These are phyloP conservation scores for Stereocaulon alpinum DNA, from an alignment of 495 filamentous ascomycete genomes.

Conservation along the genomic window DNA sequence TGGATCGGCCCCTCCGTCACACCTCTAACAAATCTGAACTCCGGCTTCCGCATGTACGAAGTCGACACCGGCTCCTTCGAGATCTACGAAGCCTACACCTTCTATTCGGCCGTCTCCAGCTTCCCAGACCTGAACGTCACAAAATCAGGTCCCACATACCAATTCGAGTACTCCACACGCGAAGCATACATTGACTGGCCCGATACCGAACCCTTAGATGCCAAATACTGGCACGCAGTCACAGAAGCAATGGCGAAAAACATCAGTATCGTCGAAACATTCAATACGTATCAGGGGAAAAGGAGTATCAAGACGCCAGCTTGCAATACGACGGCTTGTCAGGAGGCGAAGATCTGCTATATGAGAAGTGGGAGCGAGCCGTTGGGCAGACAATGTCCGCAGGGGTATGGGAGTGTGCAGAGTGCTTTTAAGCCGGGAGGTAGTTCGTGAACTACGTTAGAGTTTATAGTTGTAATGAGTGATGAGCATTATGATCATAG, in stretches of 20 bases:
- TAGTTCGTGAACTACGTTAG: not conserved
- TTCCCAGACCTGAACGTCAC: constrained; percentile 28
- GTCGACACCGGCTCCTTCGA: constrained; percentile 45
- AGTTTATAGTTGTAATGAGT: not conserved
- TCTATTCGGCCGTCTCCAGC: constrained; percentile 40
- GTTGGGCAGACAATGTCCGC: constrained; percentile 40
- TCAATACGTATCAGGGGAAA: constrained; percentile 47
- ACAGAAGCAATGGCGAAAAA: constrained; percentile 50
- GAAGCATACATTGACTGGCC: constrained; percentile 42
- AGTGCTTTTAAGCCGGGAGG: constrained; percentile 16
- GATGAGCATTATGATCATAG: too few species aligned
- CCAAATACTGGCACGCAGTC: constrained; percentile 48
- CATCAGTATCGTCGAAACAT: constrained; percentile 34
- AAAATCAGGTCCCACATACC: constrained; percentile 32
- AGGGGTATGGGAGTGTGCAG: constrained; percentile 31
- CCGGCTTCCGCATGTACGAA: constrained; percentile 44
- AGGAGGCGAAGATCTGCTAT: constrained; percentile 48
- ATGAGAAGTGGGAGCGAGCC: constrained; percentile 47
- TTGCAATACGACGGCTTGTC: constrained; percentile 41
- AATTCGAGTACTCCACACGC: constrained; percentile 48
- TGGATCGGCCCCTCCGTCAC: constrained; percentile 46
- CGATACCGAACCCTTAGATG: constrained; percentile 40
- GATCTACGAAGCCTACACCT: constrained; percentile 43
- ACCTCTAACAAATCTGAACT: constrained; percentile 45
- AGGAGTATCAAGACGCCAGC: constrained; percentile 39